Percentiles rank a stretch among this genome's conserved stretches.
Conservation (phyloP, 108 stramenopile species). For the Pseudonitzschia delicatissima region DNA sequence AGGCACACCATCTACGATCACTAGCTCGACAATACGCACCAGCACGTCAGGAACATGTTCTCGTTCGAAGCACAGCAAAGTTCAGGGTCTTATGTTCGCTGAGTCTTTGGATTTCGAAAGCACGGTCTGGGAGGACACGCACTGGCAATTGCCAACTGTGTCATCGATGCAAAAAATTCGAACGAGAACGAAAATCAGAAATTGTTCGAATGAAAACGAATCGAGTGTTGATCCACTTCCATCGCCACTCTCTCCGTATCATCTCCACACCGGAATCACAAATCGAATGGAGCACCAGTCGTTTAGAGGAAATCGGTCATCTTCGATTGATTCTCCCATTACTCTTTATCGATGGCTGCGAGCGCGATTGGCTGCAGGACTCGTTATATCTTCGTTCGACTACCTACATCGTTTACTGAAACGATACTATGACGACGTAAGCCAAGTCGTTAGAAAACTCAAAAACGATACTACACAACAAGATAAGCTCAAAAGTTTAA, state of each 20-base stretch:
- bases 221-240: not conserved
- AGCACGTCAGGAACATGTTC: too few relatives aligned
- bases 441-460: not conserved
- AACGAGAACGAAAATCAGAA: not conserved
- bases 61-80: not conserved
- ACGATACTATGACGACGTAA: not conserved
- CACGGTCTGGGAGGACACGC: not conserved
- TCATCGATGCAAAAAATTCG: not conserved
- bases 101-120: not conserved
- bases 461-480: not conserved
- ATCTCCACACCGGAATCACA: too few relatives aligned
- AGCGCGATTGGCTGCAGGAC: slow-evolving; percentile 2
- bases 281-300: too few relatives aligned
- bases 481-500: not conserved
- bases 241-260: too few relatives aligned
- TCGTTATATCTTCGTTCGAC: slow-evolving; percentile 1
- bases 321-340: not conserved
- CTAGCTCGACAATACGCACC: too few relatives aligned
- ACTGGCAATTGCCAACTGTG: not conserved
- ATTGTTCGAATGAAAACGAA: not conserved
- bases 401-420: not conserved
- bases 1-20: too few relatives aligned
- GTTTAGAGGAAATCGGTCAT: too few relatives aligned
- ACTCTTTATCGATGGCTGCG: slow-evolving; percentile 10
- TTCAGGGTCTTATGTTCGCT: not conserved